Conservation (phyloP, 495 filamentous ascomycete species). For the Penicillium bialowiezense region DNA sequence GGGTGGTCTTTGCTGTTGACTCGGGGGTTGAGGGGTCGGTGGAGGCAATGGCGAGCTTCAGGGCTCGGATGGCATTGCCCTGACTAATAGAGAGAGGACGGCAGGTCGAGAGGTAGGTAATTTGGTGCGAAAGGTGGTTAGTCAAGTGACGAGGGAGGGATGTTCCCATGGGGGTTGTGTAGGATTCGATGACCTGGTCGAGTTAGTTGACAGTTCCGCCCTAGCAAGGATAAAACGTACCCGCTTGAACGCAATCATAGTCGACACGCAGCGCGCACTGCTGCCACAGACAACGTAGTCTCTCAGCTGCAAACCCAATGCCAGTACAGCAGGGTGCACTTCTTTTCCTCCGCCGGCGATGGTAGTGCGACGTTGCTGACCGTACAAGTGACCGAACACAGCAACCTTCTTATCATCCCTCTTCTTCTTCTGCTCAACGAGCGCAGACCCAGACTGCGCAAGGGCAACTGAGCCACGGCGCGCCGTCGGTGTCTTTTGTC, state of each 20-base stretch:
- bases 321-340: constrained; percentile 83
- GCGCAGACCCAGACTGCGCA: constrained; percentile 26
- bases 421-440: constrained; percentile 39
- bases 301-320: constrained; percentile 85
- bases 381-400: constrained; percentile 83
- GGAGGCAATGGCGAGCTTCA: constrained; percentile 83
- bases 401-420: constrained; percentile 70
- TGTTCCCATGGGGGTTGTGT: constrained; percentile 78
- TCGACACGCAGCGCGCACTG: constrained; percentile 83
- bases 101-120: constrained; percentile 88
- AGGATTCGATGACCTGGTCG: constrained; percentile 78
- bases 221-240: constrained; percentile 45
- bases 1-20: constrained; percentile 66
- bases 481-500: constrained; percentile 34
- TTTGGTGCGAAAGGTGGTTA: constrained; percentile 90
- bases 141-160: constrained; percentile 88
- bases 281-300: constrained; percentile 87
- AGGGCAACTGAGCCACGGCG: constrained; percentile 42
- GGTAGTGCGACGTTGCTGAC: constrained; percentile 65
- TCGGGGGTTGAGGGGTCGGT: constrained; percentile 82
- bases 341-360: constrained; percentile 79
- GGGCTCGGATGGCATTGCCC: constrained; percentile 91
- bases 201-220: constrained; percentile 9
- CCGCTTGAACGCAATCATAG: constrained; percentile 82
- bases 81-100: constrained; percentile 89